These are phyloP conservation scores for Pholiota adiposa DNA, from an alignment of 1,284 basidiomycete species.

Conservation along the genomic window DNA sequence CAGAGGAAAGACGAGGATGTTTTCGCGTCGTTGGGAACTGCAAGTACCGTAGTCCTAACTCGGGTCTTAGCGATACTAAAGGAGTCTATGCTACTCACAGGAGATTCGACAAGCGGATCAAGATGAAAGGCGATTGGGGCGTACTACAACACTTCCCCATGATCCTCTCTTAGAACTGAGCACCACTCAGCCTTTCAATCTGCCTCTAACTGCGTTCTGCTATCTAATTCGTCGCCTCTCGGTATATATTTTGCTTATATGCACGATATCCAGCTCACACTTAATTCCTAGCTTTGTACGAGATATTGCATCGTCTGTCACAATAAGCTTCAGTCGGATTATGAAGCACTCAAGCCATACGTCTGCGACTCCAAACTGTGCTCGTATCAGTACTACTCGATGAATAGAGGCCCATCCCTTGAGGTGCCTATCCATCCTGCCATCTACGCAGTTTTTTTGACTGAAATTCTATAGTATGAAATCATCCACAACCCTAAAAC, in stretches of 20 bases:
- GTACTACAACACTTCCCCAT: conserved; percentile 49
- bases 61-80: background rate
- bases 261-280: background rate
- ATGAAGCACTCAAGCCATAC: conserved; percentile 67
- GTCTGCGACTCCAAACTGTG: conserved; percentile 65
- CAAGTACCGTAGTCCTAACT: conserved; percentile 22
- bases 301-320: conserved; percentile 69
- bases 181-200: conserved; percentile 45
- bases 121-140: conserved; percentile 44
- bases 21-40: conserved; percentile 34
- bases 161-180: conserved; percentile 50
- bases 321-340: conserved; percentile 51
- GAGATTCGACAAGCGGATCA: conserved; percentile 46
- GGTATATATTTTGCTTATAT: conserved; percentile 35
- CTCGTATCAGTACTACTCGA: conserved; percentile 64
- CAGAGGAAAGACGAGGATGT: conserved; percentile 47
- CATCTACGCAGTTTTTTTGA: too few species aligned
- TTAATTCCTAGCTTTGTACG: conserved; percentile 52
- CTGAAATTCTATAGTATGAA: conserved; percentile 50
- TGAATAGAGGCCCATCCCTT: conserved; percentile 64
- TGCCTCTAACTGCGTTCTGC: conserved; percentile 59
- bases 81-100: conserved; percentile 23
- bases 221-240: conserved; percentile 64
- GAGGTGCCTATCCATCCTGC: conserved; percentile 44
- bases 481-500: conserved; percentile 59